Evolutionary conservation across 192 early-diverging fungal genomes (phyloP).

Genomic region (Backusella circina): DNA sequence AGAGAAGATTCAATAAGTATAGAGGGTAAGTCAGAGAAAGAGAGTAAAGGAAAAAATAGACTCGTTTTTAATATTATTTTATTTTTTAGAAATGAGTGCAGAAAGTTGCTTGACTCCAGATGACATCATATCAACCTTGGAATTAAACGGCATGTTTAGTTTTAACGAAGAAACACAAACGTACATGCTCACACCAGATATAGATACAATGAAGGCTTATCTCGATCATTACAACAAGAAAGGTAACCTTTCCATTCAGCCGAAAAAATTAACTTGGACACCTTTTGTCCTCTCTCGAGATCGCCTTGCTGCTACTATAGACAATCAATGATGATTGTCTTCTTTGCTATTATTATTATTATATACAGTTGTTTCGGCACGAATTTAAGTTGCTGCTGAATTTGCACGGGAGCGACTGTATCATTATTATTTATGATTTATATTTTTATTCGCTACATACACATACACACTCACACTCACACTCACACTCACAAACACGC

Average conservation of each 20-base stretch:
- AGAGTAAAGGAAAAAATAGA: not conserved
- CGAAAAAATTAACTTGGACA: conserved; percentile 65
- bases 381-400: too few relatives aligned
- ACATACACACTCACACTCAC: too few relatives aligned
- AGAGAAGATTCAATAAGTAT: conserved; percentile 48
- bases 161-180: conserved; percentile 16
- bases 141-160: conserved; percentile 48
- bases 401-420: too few relatives aligned
- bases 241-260: conserved; percentile 44
- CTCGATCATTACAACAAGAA: conserved; percentile 44
- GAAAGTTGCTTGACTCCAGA: conserved; percentile 75
- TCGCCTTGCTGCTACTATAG: not conserved
- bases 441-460: too few relatives aligned
- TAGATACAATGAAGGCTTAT: conserved; percentile 38
- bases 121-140: conserved; percentile 79
- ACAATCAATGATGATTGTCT: not conserved
- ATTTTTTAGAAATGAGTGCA: conserved; percentile 51
- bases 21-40: conserved; percentile 31
- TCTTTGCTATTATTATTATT: too few relatives aligned
- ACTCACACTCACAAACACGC: too few relatives aligned
- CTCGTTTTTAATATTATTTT: not conserved
- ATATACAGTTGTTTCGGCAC: not conserved
- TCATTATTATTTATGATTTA: too few relatives aligned
- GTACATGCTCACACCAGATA: conserved; percentile 41
- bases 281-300: conserved; percentile 58